Percentiles rank a stretch among this genome's conserved stretches.
phyloP scores from a whole-genome alignment of 2,329 filamentous ascomycete genomes.

The Colletotrichum sp. region DNA sequence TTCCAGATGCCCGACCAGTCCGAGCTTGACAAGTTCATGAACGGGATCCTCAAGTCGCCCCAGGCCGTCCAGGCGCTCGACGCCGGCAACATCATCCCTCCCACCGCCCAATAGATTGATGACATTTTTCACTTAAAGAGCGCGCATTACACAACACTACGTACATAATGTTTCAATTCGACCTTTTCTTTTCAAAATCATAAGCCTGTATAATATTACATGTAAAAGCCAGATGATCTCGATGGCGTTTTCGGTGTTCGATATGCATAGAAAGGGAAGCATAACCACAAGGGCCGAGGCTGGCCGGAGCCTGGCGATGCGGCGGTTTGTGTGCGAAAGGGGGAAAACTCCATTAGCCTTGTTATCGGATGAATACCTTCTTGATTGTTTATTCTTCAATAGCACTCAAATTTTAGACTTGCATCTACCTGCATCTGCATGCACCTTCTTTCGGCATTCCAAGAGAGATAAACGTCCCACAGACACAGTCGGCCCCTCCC shows the following conservation, averaged over 20 bases:
- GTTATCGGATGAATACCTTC: not conserved
- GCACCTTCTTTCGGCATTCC: not conserved
- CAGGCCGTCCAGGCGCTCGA: slow-evolving; percentile 4
- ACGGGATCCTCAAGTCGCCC: not conserved
- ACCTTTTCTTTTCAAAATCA: not conserved
- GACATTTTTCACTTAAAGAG: not conserved
- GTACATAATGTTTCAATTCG: not conserved
- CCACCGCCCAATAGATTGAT: not conserved
- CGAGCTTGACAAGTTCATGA: not conserved
- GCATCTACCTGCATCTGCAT: not conserved
- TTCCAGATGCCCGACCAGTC: slow-evolving; percentile 10
- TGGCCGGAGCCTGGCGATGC: slow-evolving; percentile 12
- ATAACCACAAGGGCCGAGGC: slow-evolving; percentile 12
- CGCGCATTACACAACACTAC: not conserved
- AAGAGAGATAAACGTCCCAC: not conserved
- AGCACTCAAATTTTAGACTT: not conserved
- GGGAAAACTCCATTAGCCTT: not conserved
- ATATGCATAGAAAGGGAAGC: not conserved
- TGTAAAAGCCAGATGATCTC: not conserved
- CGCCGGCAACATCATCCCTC: slow-evolving; percentile 20
- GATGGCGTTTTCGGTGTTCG: not conserved
- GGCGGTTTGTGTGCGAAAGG: not conserved
- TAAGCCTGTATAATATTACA: not conserved
- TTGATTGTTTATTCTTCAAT: not conserved
- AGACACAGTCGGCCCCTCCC: not conserved